Base-by-base conservation (phyloP, 2,329 filamentous ascomycete species). In the Diaporthe longicolla region DNA sequence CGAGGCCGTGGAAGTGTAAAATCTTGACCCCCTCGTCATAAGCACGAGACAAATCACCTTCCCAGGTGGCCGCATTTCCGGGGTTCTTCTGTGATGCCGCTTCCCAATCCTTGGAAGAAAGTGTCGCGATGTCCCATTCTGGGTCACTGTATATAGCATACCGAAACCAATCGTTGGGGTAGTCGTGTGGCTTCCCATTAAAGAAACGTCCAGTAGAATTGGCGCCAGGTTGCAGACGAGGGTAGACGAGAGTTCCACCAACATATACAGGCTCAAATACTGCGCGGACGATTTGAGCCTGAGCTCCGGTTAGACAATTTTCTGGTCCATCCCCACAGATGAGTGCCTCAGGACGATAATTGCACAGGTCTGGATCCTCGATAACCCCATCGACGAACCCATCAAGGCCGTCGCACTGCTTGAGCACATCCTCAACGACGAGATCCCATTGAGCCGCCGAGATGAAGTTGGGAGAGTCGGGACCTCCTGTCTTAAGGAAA, bases 351-450 rank as follows among this genome's bases (percentile, higher is more conserved):
- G 89, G 45, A n/a, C 26, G 45, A 66, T 75, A 83, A 69, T 83
- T 77, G 78, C 88, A 90, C 17, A 80, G 79, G 11, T 81, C 79
- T 0, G 88, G 86, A 29, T 84, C 81, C 69, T 85, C 86, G 61
- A 90, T 82, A 74, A 89, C 88, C 21, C 83, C 84, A 73, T 90
- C 88, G 2, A 79, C 75, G 0, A 87, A 79, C 1, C 88, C 87
- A 74, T 90, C 88, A 32, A 85, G 80, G 3, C 70, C 78, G 76
- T 90, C 88, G 76, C 88, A 90, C 77, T 90, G 87, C 24, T 78
- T 80, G 4, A 86, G 73, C 4, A 89, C 82, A 68, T 87, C 85
- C 0, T 80, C 80, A 7, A 78, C 83, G 11, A 91, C 83, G 0
- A 83, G 76, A 0, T 82, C 74, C 81, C 89, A 89, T 21, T 85